These are phyloP conservation scores for Psilocybe cubensis DNA, from an alignment of 768 basidiomycete species.

Conservation along the genomic window DNA sequence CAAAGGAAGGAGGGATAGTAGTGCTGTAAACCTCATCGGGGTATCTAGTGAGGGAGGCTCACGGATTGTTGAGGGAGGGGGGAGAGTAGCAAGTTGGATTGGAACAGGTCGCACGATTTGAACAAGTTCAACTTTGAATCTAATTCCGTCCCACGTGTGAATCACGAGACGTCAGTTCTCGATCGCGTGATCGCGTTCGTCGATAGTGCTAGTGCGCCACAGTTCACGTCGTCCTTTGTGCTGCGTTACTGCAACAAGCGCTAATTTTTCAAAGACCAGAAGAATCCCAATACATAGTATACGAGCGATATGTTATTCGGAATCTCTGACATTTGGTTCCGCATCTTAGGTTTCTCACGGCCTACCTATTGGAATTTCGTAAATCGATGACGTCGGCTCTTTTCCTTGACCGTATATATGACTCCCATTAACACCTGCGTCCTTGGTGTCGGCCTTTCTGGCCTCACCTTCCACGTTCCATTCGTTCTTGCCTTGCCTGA, in stretches of 20 bases:
- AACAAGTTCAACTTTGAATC: slow-evolving; percentile 21
- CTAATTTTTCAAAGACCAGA: no score
- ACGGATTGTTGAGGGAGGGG: neutral
- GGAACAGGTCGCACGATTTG: slow-evolving; percentile 1
- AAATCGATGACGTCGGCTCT: neutral
- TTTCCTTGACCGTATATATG: slow-evolving; percentile 24
- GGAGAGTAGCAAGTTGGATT: slow-evolving; percentile 7
- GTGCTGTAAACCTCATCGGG: slow-evolving; percentile 26
- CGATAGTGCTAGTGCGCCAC: neutral
- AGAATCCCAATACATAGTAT: no score
- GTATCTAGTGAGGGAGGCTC: slow-evolving; percentile 7
- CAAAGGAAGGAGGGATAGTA: slow-evolving; percentile 28
- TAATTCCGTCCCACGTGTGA: slow-evolving; percentile 14
- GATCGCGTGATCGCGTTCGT: slow-evolving; percentile 17
- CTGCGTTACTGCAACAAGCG: no score
- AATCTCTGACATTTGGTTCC: neutral
- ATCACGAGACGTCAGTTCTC: slow-evolving; percentile 9
- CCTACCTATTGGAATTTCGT: neutral
- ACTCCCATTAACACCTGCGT: slow-evolving; percentile 70
- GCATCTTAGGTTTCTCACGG: neutral
- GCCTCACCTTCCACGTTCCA: slow-evolving; percentile 80
- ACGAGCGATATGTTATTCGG: neutral
- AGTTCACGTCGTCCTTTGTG: no score
- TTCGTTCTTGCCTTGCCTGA: slow-evolving; percentile 75
- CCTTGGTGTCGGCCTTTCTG: slow-evolving; percentile 76